phyloP scores from a whole-genome alignment of 164 flowering plant species.

The Vitis labrusca region DNA sequence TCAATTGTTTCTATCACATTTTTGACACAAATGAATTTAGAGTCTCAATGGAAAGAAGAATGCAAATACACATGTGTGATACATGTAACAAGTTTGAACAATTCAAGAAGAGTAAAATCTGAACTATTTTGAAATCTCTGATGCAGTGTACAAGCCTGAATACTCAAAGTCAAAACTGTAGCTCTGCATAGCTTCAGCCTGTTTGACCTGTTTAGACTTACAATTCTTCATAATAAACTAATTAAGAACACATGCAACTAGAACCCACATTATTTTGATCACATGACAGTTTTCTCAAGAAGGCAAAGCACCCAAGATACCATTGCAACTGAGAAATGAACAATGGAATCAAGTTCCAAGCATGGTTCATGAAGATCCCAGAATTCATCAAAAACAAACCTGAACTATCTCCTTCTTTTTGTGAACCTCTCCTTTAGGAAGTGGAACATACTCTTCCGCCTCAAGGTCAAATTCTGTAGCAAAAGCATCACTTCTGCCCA shows the following conservation, averaged over 20 bases:
- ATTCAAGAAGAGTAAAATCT: not conserved
- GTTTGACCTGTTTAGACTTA: not conserved
- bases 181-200: not conserved
- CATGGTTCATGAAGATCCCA: not conserved
- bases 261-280: not conserved
- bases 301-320: not conserved
- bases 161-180: not conserved
- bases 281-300: not conserved
- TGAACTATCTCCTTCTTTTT: conserved; percentile 98
- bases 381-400: conserved; percentile 37
- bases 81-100: too few relatives aligned
- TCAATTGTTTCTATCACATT: too few relatives aligned
- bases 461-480: conserved; percentile 98
- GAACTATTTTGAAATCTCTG: not conserved
- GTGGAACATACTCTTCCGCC: conserved; percentile 99
- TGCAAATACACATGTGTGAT: too few relatives aligned
- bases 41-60: too few relatives aligned
- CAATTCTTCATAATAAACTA: not conserved
- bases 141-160: not conserved
- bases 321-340: not conserved
- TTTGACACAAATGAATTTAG: too few relatives aligned
- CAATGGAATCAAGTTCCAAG: not conserved
- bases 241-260: not conserved
- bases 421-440: conserved; percentile 99
- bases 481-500: conserved; percentile 98